Percentiles rank a stretch among this genome's conserved stretches.
Conservation (phyloP, 768 basidiomycete genomes). For the Kwoniella sp. region DNA sequence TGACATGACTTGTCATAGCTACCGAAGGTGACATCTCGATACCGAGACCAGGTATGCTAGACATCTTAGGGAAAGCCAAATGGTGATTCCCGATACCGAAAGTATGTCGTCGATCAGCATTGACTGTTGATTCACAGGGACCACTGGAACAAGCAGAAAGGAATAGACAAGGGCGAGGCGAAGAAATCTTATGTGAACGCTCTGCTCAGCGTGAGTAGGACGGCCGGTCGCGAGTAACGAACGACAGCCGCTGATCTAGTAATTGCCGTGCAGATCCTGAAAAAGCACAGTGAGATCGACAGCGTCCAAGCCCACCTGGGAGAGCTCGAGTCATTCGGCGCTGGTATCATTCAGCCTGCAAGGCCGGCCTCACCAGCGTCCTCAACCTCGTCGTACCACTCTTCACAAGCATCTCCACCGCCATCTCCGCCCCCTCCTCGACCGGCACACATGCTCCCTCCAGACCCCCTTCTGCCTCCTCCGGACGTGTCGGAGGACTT, state of each 20-base stretch:
- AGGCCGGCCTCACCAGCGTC: conserved; percentile 31
- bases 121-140: no score
- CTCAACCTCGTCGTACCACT: conserved; percentile 40
- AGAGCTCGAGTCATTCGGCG: conserved; percentile 27
- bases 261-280: conserved; percentile 22
- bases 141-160: conserved; percentile 82
- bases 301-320: conserved; percentile 8
- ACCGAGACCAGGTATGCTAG: conserved; percentile 77
- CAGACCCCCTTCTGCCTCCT: conserved; percentile 27
- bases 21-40: conserved; percentile 82
- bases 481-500: conserved; percentile 37
- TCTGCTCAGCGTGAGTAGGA: conserved; percentile 63
- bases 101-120: conserved; percentile 60
- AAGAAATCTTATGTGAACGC: conserved; percentile 87
- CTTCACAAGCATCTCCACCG: conserved; percentile 37
- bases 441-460: conserved; percentile 16
- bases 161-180: conserved; percentile 70
- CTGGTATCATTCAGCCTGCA: background rate
- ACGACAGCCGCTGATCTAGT: background rate
- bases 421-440: conserved; percentile 23
- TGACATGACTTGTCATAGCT: conserved; percentile 54
- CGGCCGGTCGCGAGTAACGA: background rate
- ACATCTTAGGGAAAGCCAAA: conserved; percentile 88
- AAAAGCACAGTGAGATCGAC: conserved; percentile 19
- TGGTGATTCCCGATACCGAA: no score